Base-by-base conservation (phyloP, 1,139 yeast genomes). In the Zygosaccharomyces pseudobailii region DNA sequence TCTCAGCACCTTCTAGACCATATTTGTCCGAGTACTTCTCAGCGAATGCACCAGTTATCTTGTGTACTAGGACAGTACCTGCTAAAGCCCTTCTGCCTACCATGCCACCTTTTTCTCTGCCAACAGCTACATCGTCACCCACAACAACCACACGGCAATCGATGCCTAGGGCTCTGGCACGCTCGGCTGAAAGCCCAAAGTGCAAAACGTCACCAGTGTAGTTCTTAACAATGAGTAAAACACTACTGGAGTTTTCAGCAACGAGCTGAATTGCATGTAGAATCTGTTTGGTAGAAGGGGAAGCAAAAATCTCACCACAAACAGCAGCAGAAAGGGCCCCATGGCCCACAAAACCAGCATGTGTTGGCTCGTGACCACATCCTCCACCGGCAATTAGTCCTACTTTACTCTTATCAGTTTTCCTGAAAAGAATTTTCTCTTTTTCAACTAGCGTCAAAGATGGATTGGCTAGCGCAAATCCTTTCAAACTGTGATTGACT, bases 71-170 rank as follows among this genome's bases (percentile, higher is more conserved):
- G 0, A 86, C 81, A 2, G 96, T 88, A 34, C 96, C 97, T 0
- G 97, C 95, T 54, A 89, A 72, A 10, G 95, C 97, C 68, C 97
- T 77, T 69, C 97, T 78, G 10, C 97, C 97, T 37, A 89, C 97
- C 74, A 85, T 78, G 22, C 87, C 89, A 61, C 92, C 92, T 63
- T 88, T 90, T 37, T 81, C 76, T 58, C 84, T 75, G 24, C 96
- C 96, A 34, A 90, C 96, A 5, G 97, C 88, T 31, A 89, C 96
- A 65, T 90, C 97, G 63, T 90, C 97, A 42, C 87, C 84, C 23
- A 89, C 92, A 45, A 84, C 76, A 33, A 87, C 80, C 50, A 87
- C 74, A 52, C 85, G 90, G 25, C 84, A 82, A 34, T 79, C 72
- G 52, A 78, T 75, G 7, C 95, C 96, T 43, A 80, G 78, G 20